Base-by-base conservation (phyloP, 75 land plant genomes). In the Cryptomeria japonica region DNA sequence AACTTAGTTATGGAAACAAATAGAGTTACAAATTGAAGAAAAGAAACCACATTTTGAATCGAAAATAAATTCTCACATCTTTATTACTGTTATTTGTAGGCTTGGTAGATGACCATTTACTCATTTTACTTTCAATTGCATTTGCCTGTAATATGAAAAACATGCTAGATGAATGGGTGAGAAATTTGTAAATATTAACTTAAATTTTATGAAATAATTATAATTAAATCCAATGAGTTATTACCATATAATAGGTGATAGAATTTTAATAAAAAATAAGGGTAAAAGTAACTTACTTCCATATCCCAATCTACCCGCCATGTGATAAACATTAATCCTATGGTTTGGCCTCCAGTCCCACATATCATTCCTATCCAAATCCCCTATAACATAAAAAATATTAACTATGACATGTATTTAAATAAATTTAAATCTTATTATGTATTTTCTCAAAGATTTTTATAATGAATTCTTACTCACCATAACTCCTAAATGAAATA, bases 321-420 rank as follows among this genome's bases (percentile, higher is more conserved):
- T 39, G 90, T 92, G 36, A 90, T 88, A 25, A 87, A 70, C 1
- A 80, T 1, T 1, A 92, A 87, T 11, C 87, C 82, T 31, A 88
- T 2, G 14, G 92, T 89, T 87, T 93, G 94, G 1, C 85, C 73
- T 38, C 72, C 77, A 15, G 84, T 87, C 18, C 94, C 94, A 15
- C 85, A 3, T 53, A 89, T 68, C 94, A 93, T 91, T 75, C 94
- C 94, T 19, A 89, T 80, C 94, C 94, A 93, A 55, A 93, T 73
- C 37, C 94, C 92, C 94, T 89, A 72, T 3, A 61, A 44, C n/a
- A 53, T 53, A 53, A 53, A 53, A 14, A 1, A 86, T 1, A 76
- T 16, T 31, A 6, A n/a, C 5, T n/a, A 28, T 28, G 2, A n/a
- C 1, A 28, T 31, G 8, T n/a, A n/a, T 70, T 7, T n/a, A 28